These are phyloP conservation scores for Passiflora organensis DNA, from an alignment of 345 rosid genomes.

Conservation along the genomic window DNA sequence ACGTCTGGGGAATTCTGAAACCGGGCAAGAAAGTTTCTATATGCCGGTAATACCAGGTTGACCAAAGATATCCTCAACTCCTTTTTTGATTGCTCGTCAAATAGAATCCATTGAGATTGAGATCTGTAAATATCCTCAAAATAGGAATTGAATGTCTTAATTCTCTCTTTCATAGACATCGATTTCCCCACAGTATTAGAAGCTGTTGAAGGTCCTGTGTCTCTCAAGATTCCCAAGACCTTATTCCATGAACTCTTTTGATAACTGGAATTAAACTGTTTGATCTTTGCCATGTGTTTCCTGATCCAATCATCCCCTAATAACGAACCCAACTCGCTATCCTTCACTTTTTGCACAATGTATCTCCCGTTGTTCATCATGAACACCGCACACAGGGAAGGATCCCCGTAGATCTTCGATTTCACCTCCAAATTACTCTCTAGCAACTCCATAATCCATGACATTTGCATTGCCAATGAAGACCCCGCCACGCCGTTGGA, in stretches of 20 bases:
- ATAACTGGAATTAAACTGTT: slow-evolving; percentile 48
- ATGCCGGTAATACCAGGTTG: slow-evolving; percentile 51
- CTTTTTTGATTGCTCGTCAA: slow-evolving; percentile 64
- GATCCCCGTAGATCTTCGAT: slow-evolving; percentile 65
- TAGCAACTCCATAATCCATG: slow-evolving; percentile 87
- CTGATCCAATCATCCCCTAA: slow-evolving; percentile 82
- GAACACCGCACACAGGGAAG: slow-evolving; percentile 56
- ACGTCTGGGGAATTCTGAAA: slow-evolving; percentile 50
- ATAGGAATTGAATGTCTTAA: slow-evolving; percentile 44
- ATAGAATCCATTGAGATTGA: slow-evolving; percentile 54
- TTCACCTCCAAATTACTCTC: slow-evolving; percentile 88
- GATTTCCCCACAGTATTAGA: slow-evolving; percentile 23
- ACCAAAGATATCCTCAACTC: slow-evolving; percentile 45
- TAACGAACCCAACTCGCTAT: slow-evolving; percentile 58
- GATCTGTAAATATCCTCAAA: slow-evolving; percentile 50
- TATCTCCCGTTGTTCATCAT: slow-evolving; percentile 87
- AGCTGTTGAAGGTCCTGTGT: slow-evolving; percentile 34
- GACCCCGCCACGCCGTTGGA: slow-evolving; percentile 44
- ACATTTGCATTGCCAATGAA: slow-evolving; percentile 62
- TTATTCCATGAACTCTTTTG: slow-evolving; percentile 76
- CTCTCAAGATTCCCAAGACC: slow-evolving; percentile 51
- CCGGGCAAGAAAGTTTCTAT: slow-evolving; percentile 50
- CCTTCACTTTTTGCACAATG: slow-evolving; percentile 79
- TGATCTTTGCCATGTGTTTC: slow-evolving; percentile 69
- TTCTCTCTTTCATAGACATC: slow-evolving; percentile 57